Evolutionary conservation across 2,329 filamentous ascomycete species (phyloP).

Genomic region (Nigrospora osmanthi): DNA sequence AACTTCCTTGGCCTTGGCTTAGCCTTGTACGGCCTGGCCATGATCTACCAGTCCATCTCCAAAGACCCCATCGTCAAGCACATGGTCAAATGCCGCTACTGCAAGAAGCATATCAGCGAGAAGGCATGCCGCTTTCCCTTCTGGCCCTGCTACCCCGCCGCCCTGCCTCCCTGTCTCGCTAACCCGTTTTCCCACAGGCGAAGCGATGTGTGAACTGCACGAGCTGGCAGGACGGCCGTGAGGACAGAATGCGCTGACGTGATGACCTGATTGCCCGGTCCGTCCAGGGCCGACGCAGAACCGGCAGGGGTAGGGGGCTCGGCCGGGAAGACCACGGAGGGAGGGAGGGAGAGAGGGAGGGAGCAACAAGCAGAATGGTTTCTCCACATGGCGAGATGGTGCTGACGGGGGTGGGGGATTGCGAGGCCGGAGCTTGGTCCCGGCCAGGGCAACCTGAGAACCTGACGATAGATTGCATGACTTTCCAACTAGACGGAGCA

Average conservation of each 20-base stretch:
- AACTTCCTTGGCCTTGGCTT: conserved; percentile 60
- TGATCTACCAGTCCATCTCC: conserved; percentile 51
- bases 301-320: too few species aligned
- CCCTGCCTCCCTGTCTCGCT: neutral
- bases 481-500: too few species aligned
- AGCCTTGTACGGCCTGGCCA: conserved; percentile 56
- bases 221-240: conserved; percentile 48
- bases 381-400: too few species aligned
- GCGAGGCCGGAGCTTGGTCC: too few species aligned
- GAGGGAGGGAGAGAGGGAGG: too few species aligned
- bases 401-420: too few species aligned
- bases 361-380: too few species aligned
- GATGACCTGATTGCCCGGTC: neutral
- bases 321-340: too few species aligned
- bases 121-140: conserved; percentile 12
- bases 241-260: conserved; percentile 27
- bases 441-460: too few species aligned
- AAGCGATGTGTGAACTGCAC: conserved; percentile 47
- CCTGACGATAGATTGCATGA: too few species aligned
- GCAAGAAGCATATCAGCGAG: conserved; percentile 28
- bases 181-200: conserved; percentile 21
- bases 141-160: neutral
- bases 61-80: conserved; percentile 65
- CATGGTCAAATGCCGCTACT: conserved; percentile 61
- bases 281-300: too few species aligned